phyloP scores from a whole-genome alignment of 106 monocot genomes.

The Allium fistulosum region DNA sequence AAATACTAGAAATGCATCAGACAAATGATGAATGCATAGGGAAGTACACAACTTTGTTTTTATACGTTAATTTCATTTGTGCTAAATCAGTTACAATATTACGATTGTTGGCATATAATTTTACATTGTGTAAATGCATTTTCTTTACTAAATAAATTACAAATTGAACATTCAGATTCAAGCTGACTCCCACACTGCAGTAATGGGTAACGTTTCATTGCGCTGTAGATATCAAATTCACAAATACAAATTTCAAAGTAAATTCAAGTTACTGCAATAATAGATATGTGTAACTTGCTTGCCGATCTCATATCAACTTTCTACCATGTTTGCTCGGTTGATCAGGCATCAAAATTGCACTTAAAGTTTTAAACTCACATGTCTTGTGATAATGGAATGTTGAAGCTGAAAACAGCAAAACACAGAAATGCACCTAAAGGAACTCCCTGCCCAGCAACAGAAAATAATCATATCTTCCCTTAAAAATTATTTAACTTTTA shows the following conservation, averaged over 20 bases:
- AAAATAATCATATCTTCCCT: slow-evolving; percentile 7
- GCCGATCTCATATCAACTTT: background rate
- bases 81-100: too few relatives aligned
- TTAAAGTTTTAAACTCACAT: slow-evolving; percentile 13
- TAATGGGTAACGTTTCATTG: too few relatives aligned
- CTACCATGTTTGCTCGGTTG: slow-evolving; percentile 6
- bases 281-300: too few relatives aligned
- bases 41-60: too few relatives aligned
- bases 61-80: too few relatives aligned
- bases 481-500: slow-evolving; percentile 5
- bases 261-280: too few relatives aligned
- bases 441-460: slow-evolving; percentile 13
- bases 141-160: too few relatives aligned
- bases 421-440: slow-evolving; percentile 9
- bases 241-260: slow-evolving; percentile 8
- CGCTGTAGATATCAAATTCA: slow-evolving; percentile 26
- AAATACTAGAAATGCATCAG: too few relatives aligned
- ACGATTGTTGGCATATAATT: too few relatives aligned
- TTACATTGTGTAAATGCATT: slow-evolving; percentile 9
- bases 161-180: too few relatives aligned
- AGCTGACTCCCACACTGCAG: too few relatives aligned
- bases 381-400: slow-evolving; percentile 6
- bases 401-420: slow-evolving; percentile 16
- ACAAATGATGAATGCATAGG: too few relatives aligned
- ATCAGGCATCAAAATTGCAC: slow-evolving; percentile 6